Conservation (phyloP, 1,284 basidiomycete genomes). For the Sparassis latifolia region DNA sequence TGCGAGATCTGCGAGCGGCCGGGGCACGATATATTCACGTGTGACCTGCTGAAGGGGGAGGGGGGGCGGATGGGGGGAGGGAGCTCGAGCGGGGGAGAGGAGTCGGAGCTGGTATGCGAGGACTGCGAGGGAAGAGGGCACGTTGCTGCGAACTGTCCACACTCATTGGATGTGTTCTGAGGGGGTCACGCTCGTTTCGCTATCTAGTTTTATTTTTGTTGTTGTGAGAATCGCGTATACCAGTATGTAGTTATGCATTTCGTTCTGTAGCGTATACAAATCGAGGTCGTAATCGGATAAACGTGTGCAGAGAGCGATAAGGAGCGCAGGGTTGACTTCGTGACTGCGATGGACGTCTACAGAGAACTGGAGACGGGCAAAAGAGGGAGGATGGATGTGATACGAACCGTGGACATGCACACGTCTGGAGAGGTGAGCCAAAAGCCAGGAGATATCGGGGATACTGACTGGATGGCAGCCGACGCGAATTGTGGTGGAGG, state of each 20-base stretch:
- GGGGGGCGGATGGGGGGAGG: conserved; percentile 11
- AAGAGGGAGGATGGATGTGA: conserved; percentile 3
- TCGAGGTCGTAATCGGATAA: too few species aligned
- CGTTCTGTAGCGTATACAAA: too few species aligned
- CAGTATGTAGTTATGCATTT: too few species aligned
- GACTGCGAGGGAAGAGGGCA: conserved; percentile 77
- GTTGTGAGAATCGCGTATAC: too few species aligned
- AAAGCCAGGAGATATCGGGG: neutral
- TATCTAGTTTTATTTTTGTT: too few species aligned
- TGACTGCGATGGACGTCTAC: too few species aligned
- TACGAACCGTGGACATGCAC: conserved; percentile 33
- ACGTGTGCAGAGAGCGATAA: too few species aligned
- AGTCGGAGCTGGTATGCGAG: conserved; percentile 51
- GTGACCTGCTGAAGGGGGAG: conserved; percentile 52
- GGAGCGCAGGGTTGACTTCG: too few species aligned
- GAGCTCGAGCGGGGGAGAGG: conserved; percentile 3
- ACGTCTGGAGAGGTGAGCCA: conserved; percentile 31
- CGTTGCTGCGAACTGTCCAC: conserved; percentile 63
- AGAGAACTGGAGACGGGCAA: too few species aligned
- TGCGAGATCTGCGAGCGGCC: conserved; percentile 83
- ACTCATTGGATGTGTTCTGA: conserved; percentile 76
- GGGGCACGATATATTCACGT: conserved; percentile 80
- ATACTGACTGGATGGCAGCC: conserved; percentile 19
- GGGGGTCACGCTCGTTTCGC: neutral
- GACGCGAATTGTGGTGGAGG: conserved; percentile 32